Evolutionary conservation across 2,329 filamentous ascomycete species (phyloP), one percentile per base, ranked within the genome.

Genomic region (Zymoseptoria brevis): DNA sequence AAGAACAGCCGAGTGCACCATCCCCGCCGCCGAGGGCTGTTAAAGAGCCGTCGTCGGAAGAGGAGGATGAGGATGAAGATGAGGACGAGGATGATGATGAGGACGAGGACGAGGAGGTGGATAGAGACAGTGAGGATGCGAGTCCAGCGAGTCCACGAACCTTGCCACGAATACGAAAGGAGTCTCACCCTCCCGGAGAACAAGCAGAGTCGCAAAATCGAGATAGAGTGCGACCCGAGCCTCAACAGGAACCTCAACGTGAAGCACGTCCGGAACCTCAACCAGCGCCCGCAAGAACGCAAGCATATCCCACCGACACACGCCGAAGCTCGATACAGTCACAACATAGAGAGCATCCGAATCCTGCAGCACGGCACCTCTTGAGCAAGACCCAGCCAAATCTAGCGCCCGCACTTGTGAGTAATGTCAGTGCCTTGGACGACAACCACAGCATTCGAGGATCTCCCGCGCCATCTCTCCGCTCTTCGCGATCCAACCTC

Each of bases 371-470:
- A 21, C 64, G 64, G 8, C 64, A 66, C 22, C 57, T 70, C n/a
- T 51, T 67, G 35, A 62, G 57, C 52, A 64, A 61, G n/a, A 65
- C 64, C 48, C 62, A 62, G 19, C 64, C 67, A 50, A 56, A 59
- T 8, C 65, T 67, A 8, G 68, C 68, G 3, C 71, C 70, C 48
- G 70, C 71, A 21, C 63, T 68, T 4, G 62, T 71, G 7, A 71
- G 69, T 58, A 70, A 66, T 48, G 62, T 72, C 19, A 72, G 64
- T 54, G 66, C 71, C 1, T 55, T 72, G 45, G 69, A 71, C 57
- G 65, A 66, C 50, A 58, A 57, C 4, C 70, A 69, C 58, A 71
- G 67, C 54, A 62, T 30, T 29, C 62, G 61, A n/a, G 66, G 60
- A 9, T 71, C 70, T 8, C 69, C 69, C 4, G 67, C 66, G 4